phyloP scores from a whole-genome alignment of 768 basidiomycete genomes.

The Boletus rex-veris region DNA sequence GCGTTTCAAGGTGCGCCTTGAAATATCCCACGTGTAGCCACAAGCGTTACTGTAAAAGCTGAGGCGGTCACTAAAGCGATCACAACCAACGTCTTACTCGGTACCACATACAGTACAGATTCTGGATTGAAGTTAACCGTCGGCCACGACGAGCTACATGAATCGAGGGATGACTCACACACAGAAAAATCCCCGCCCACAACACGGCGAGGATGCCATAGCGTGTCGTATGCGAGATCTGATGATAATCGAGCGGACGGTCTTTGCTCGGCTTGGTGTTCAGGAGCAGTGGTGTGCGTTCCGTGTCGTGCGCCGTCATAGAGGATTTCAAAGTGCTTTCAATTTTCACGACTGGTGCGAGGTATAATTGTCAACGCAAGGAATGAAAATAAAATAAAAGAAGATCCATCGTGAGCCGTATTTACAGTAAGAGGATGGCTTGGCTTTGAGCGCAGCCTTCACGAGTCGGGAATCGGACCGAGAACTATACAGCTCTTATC shows the following conservation, averaged over 20 bases:
- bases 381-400: too few relatives aligned
- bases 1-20: too few relatives aligned
- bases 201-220: constrained; percentile 64
- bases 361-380: too few relatives aligned
- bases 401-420: too few relatives aligned
- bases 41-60: constrained; percentile 20
- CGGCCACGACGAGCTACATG: too few relatives aligned
- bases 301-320: not conserved
- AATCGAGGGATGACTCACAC: constrained; percentile 35
- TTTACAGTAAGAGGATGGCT: too few relatives aligned
- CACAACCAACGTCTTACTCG: not conserved
- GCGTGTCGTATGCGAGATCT: constrained; percentile 54
- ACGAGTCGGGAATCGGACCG: too few relatives aligned
- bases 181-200: constrained; percentile 68
- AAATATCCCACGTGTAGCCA: constrained; percentile 18
- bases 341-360: too few relatives aligned
- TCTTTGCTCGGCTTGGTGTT: not conserved
- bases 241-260: constrained; percentile 47
- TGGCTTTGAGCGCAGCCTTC: too few relatives aligned
- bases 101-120: not conserved
- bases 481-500: too few relatives aligned
- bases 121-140: not conserved
- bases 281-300: constrained; percentile 24
- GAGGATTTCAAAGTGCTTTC: too few relatives aligned
- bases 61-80: not conserved